Percentiles rank a stretch among this genome's conserved stretches.
These are phyloP conservation scores for Cladosporium sp. DNA, from an alignment of 2,329 filamentous ascomycete genomes.

Conservation along the genomic window DNA sequence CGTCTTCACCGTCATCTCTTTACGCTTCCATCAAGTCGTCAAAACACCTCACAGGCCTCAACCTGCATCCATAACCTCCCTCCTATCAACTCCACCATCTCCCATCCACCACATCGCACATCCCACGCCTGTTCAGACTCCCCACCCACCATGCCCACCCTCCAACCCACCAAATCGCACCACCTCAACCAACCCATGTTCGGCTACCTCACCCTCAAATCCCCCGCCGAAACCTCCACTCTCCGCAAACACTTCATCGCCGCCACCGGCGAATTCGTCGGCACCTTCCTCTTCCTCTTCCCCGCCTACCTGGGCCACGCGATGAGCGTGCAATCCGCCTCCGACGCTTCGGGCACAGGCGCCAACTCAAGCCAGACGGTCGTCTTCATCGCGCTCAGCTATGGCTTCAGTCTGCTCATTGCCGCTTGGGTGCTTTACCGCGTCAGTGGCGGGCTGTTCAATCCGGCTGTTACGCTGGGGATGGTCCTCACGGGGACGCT, in stretches of 20 bases:
- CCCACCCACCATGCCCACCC: background rate
- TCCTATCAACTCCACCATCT: background rate
- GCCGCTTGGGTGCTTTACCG: constrained; percentile 28
- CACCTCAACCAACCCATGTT: constrained; percentile 14
- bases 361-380: constrained; percentile 23
- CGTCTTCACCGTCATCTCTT: background rate
- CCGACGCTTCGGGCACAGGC: background rate
- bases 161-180: background rate
- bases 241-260: constrained; percentile 25
- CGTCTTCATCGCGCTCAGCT: constrained; percentile 26
- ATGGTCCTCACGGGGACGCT: constrained; percentile 33
- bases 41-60: background rate
- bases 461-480: constrained; percentile 30
- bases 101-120: background rate
- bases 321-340: background rate
- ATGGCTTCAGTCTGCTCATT: constrained; percentile 29
- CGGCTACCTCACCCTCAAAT: constrained; percentile 11
- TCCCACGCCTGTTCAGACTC: background rate
- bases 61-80: too few species aligned
- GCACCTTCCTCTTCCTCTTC: constrained; percentile 34
- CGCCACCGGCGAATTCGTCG: constrained; percentile 31
- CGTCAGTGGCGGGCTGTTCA: constrained; percentile 28
- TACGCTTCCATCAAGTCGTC: background rate
- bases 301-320: constrained; percentile 26
- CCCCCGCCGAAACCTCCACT: constrained; percentile 3